Percentiles rank a stretch among this genome's conserved stretches.
Conservation (phyloP, 2,329 filamentous ascomycete species). For the Beauveria caledonica region DNA sequence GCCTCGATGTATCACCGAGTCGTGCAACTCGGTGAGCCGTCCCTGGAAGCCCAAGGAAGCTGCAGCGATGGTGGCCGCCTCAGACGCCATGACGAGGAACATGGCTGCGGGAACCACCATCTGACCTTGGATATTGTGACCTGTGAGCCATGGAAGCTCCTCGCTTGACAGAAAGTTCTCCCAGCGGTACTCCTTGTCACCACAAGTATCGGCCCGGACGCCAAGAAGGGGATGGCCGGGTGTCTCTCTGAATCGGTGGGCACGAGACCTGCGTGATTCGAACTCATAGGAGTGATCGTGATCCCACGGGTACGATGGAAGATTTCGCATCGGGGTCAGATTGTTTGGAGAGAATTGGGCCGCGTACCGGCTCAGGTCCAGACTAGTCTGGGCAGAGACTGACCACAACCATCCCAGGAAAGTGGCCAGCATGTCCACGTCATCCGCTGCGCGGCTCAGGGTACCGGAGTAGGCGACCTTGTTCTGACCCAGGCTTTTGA, state of each 20-base stretch:
- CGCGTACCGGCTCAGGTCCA: background rate
- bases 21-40: background rate
- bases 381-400: background rate
- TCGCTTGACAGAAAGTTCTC: constrained; percentile 13
- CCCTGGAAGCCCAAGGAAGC: background rate
- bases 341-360: background rate
- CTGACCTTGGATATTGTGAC: constrained; percentile 35
- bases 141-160: constrained; percentile 29
- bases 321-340: background rate
- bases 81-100: constrained; percentile 20
- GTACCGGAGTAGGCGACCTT: background rate
- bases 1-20: constrained; percentile 11
- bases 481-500: constrained; percentile 12
- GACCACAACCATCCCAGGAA: background rate
- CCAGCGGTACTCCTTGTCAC: constrained; percentile 12
- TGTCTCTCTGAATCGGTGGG: background rate
- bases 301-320: constrained; percentile 9
- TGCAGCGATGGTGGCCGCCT: background rate
- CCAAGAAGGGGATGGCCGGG: constrained; percentile 2
- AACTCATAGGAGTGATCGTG: background rate
- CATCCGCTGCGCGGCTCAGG: background rate
- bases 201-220: background rate
- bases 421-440: background rate
- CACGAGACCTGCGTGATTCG: background rate
- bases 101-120: constrained; percentile 31